phyloP scores from a whole-genome alignment of 148 eudicot species.

The Dysphania ambrosioides region DNA sequence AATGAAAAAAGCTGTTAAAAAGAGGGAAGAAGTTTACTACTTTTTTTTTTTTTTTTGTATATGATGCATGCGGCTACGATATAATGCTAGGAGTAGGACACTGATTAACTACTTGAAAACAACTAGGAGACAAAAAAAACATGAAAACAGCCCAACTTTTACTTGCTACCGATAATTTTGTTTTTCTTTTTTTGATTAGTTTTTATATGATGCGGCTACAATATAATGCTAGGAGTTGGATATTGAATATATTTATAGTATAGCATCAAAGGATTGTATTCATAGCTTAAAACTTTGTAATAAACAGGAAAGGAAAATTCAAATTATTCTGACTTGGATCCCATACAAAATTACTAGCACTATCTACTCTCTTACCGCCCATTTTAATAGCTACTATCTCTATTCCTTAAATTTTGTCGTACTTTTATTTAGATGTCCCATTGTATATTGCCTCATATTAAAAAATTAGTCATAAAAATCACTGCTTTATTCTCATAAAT shows the following conservation, averaged over 20 bases:
- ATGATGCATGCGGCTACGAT: too few species aligned
- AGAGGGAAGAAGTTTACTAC: background rate
- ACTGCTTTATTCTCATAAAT: too few species aligned
- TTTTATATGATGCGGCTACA: background rate
- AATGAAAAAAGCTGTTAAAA: background rate
- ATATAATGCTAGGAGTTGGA: background rate
- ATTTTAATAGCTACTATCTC: conserved; percentile 15
- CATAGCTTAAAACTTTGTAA: background rate
- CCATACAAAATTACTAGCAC: conserved; percentile 13
- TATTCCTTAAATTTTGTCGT: too few species aligned
- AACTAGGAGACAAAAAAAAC: conserved; percentile 10
- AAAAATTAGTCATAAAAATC: too few species aligned
- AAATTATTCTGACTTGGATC: conserved; percentile 27
- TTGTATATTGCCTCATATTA: too few species aligned
- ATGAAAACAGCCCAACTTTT: conserved; percentile 17
- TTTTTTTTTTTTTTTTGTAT: too few species aligned
- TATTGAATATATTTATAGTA: background rate
- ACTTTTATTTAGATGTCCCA: too few species aligned
- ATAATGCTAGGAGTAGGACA: too few species aligned
- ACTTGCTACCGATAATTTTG: conserved; percentile 4
- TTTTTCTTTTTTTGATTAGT: background rate
- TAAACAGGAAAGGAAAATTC: background rate
- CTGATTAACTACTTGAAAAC: conserved; percentile 12
- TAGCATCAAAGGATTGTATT: conserved; percentile 2
- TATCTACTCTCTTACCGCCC: conserved; percentile 16